Percentiles rank a stretch among this genome's conserved stretches.
Evolutionary conservation across 2,329 filamentous ascomycete genomes (phyloP).

Genomic region (Xylariaceae sp.): DNA sequence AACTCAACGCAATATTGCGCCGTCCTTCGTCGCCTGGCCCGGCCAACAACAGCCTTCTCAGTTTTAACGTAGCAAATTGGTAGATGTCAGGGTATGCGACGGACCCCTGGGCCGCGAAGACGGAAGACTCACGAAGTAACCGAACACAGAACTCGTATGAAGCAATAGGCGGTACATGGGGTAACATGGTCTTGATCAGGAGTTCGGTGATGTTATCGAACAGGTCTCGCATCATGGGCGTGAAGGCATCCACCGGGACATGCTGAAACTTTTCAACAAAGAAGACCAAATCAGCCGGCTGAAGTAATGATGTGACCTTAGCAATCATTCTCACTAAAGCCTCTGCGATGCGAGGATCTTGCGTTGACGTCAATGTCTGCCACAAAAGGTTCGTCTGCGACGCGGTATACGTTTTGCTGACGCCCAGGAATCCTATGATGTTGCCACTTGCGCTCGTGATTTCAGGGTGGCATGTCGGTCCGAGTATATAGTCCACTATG

Average conservation of each 20-base stretch:
- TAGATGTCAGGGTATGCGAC: slow-evolving; percentile 59
- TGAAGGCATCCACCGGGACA: slow-evolving; percentile 59
- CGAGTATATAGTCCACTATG: slow-evolving; percentile 80
- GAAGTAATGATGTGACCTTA: slow-evolving; percentile 45
- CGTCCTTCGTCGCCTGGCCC: slow-evolving; percentile 53
- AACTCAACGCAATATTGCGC: slow-evolving; percentile 58
- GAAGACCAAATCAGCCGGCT: slow-evolving; percentile 51
- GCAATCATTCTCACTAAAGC: slow-evolving; percentile 66
- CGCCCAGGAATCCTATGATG: slow-evolving; percentile 79
- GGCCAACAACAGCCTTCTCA: slow-evolving; percentile 54
- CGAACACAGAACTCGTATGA: slow-evolving; percentile 55
- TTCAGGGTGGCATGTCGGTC: slow-evolving; percentile 86
- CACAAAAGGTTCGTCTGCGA: slow-evolving; percentile 76
- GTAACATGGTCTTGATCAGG: slow-evolving; percentile 37
- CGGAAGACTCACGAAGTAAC: slow-evolving; percentile 66
- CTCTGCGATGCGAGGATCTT: slow-evolving; percentile 78
- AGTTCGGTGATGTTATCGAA: slow-evolving; percentile 53
- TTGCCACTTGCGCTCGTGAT: slow-evolving; percentile 77
- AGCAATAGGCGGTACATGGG: slow-evolving; percentile 22
- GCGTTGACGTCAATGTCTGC: slow-evolving; percentile 73
- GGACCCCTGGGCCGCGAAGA: slow-evolving; percentile 47
- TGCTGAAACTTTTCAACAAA: slow-evolving; percentile 65
- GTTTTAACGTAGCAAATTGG: slow-evolving; percentile 54
- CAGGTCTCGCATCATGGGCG: slow-evolving; percentile 55
- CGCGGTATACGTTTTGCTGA: slow-evolving; percentile 67